Base-by-base conservation (phyloP, 2,329 filamentous ascomycete genomes). In the Lasiodiplodia theobromae region DNA sequence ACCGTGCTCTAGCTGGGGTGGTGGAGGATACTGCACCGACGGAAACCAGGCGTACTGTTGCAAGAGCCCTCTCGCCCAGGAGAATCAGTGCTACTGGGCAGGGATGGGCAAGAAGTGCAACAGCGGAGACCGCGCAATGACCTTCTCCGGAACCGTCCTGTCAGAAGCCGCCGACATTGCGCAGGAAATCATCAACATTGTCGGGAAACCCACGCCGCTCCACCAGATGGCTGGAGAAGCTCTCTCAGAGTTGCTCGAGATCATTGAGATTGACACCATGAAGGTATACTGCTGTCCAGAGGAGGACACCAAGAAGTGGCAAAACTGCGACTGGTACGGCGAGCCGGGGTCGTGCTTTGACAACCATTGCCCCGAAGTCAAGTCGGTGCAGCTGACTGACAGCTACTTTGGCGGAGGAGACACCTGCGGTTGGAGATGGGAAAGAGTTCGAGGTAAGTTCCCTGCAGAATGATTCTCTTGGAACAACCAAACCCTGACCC, bases 251-350 rank as follows among this genome's bases (percentile, higher is more conserved):
- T 65, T n/a, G 70, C 74, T 68, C 58, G 73, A 21, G 71, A 70
- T 37, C 23, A 70, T 11, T 53, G 68, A 57, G 44, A 11, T 57
- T 2, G 54, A 57, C 16, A 37, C 34, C 3, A 38, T 38, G 34
- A 74, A 75, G 69, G 64, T 69, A 16, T 78, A 73, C 68, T 78
- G 75, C 70, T 78, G 76, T 60, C 72, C 74, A 1, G 56, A 71
- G 23, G 71, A 75, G 6, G 73, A 78, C 8, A 52, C 70, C 16
- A 68, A 73, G 11, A 67, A 73, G 14, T 79, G 72, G 74, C 74
- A 73, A 60, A 77, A 79, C 71, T 81, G 77, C 70, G 64, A 68
- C n/a, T 81, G 77, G 79, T 71, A 78, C 34, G 78, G 78, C n/a
- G 70, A 80, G 58, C 72, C 74, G 0, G 76, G 75, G 11, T 75